These are phyloP conservation scores for Lichtheimia ramosa DNA, from an alignment of 371 early-diverging fungal species.

Conservation along the genomic window DNA sequence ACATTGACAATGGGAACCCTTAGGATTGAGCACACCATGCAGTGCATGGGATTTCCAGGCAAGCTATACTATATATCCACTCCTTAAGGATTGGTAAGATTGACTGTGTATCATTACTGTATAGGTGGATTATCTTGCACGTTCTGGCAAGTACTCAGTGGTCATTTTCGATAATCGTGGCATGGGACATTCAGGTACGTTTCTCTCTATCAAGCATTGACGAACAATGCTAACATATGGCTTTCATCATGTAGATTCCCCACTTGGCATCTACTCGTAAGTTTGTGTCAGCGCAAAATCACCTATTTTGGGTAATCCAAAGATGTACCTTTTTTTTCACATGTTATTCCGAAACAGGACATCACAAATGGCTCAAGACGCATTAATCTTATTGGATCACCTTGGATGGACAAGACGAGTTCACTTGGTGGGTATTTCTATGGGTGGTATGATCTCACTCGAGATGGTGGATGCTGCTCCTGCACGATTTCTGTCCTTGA, in stretches of 20 bases:
- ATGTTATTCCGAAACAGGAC: constrained; percentile 34
- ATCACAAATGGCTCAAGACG: constrained; percentile 71
- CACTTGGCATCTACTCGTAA: constrained; percentile 31
- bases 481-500: constrained; percentile 38
- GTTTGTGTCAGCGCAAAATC: constrained; percentile 10
- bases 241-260: constrained; percentile 14
- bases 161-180: constrained; percentile 84
- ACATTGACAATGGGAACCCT: background rate
- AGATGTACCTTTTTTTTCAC: background rate
- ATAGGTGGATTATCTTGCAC: constrained; percentile 60
- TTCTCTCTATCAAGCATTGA: background rate
- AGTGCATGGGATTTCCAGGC: constrained; percentile 42
- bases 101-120: background rate
- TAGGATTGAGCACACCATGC: constrained; percentile 47
- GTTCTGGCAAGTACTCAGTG: constrained; percentile 62
- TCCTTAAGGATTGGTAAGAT: background rate
- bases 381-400: constrained; percentile 59
- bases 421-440: constrained; percentile 72
- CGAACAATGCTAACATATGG: background rate
- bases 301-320: constrained; percentile 3
- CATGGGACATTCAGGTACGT: constrained; percentile 58
- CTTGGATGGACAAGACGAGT: constrained; percentile 63
- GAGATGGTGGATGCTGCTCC: constrained; percentile 48
- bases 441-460: constrained; percentile 80
- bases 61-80: constrained; percentile 9